phyloP scores from a whole-genome alignment of 345 rosid genomes.

The Limnanthes douglasii region DNA sequence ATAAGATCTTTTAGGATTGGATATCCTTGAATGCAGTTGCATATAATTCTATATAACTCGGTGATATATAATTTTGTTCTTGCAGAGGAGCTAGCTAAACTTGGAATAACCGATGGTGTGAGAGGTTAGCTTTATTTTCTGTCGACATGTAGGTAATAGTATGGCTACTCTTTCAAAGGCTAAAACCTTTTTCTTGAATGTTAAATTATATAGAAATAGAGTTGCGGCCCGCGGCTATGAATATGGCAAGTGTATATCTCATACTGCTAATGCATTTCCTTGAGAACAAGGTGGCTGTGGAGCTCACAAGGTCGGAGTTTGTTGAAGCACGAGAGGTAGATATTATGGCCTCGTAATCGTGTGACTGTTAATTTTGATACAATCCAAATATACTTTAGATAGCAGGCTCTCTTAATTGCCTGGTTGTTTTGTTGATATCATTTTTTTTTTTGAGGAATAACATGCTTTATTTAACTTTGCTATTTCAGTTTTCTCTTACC shows the following conservation, averaged over 20 bases:
- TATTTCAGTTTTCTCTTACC: not conserved
- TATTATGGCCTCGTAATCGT: conserved; percentile 6
- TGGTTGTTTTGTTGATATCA: not conserved
- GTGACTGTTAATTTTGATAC: not conserved
- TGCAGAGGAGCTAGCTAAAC: conserved; percentile 74
- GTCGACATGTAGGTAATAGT: conserved; percentile 2
- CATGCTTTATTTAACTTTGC: not conserved
- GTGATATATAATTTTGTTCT: no score
- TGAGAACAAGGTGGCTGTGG: conserved; percentile 92
- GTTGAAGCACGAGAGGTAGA: conserved; percentile 82
- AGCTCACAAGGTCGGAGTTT: conserved; percentile 92
- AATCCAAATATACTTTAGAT: not conserved
- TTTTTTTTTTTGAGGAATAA: not conserved
- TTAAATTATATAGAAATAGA: conserved; percentile 56
- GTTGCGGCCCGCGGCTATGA: conserved; percentile 76
- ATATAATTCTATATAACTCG: no score
- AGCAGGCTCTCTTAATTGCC: not conserved
- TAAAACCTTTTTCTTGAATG: conserved; percentile 5
- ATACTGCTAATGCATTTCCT: conserved; percentile 92
- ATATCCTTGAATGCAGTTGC: no score
- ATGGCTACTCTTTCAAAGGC: conserved; percentile 7
- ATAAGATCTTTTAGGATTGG: no score
- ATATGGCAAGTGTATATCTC: conserved; percentile 94
- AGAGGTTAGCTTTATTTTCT: conserved; percentile 37
- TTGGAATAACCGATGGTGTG: conserved; percentile 67